A percentile compares a stretch with the other conserved stretches of the same genome.
phyloP scores from a whole-genome alignment of 257 asterid genomes.

The Capsicum pubescens region DNA sequence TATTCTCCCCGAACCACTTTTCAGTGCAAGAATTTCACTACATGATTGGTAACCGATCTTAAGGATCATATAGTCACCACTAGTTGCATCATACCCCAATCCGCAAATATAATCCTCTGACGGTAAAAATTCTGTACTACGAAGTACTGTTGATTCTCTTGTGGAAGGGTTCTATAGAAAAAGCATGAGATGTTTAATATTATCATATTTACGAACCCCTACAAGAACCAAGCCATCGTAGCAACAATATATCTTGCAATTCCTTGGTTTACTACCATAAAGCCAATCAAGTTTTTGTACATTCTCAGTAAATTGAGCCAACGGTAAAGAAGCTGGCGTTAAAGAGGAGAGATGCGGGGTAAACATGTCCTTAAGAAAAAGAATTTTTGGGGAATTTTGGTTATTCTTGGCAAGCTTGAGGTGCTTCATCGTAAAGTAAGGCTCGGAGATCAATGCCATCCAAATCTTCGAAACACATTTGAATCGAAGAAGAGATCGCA shows the following conservation, averaged over 20 bases:
- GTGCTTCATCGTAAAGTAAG: neutral
- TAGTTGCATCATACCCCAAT: neutral
- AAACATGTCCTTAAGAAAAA: neutral
- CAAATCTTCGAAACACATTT: constrained; percentile 27
- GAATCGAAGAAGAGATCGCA: constrained; percentile 36
- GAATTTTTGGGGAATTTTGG: neutral
- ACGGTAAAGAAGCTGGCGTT: neutral
- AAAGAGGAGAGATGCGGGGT: neutral
- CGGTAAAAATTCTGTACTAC: neutral
- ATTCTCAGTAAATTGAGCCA: neutral
- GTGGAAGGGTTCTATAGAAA: neutral
- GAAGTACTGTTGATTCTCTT: neutral
- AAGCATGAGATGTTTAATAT: neutral
- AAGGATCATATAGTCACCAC: neutral
- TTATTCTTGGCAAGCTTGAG: neutral
- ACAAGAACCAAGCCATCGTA: neutral
- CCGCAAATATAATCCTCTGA: neutral
- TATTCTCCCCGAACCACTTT: neutral
- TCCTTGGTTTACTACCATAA: neutral
- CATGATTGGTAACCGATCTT: neutral
- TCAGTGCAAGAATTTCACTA: neutral
- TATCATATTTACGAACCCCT: neutral
- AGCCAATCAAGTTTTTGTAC: neutral
- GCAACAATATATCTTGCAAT: neutral
- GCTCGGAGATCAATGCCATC: neutral